Evolutionary conservation across 2,329 filamentous ascomycete species (phyloP).

Genomic region (Hymenoscyphus fraxineus): DNA sequence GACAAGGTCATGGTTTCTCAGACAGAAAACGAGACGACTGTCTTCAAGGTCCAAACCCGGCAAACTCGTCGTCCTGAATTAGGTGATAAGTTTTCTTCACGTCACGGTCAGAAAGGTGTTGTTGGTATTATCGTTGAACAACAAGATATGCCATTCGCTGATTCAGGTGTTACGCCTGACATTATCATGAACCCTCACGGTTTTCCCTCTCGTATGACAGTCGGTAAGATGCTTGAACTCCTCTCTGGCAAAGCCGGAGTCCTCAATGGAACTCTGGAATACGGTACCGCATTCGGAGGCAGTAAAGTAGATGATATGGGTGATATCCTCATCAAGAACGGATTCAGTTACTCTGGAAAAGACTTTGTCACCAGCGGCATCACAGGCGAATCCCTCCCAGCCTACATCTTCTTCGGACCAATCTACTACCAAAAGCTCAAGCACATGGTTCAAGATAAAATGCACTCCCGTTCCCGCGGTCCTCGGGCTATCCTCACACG

Average conservation of each 20-base stretch:
- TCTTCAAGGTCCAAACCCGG: slow-evolving; percentile 93
- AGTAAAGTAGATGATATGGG: slow-evolving; percentile 88
- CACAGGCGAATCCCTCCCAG: slow-evolving; percentile 88
- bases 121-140: slow-evolving; percentile 95
- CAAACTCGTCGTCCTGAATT: slow-evolving; percentile 93
- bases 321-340: slow-evolving; percentile 75
- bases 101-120: slow-evolving; percentile 97
- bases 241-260: slow-evolving; percentile 92
- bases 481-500: slow-evolving; percentile 88
- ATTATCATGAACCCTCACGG: slow-evolving; percentile 99
- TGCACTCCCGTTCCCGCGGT: slow-evolving; percentile 91
- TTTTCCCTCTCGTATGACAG: slow-evolving; percentile 99
- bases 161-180: slow-evolving; percentile 86
- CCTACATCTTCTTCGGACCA: slow-evolving; percentile 96
- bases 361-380: slow-evolving; percentile 95
- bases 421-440: slow-evolving; percentile 99
- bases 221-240: slow-evolving; percentile 95
- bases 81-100: slow-evolving; percentile 97
- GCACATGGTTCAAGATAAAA: slow-evolving; percentile 99
- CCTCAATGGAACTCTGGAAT: slow-evolving; percentile 77
- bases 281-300: slow-evolving; percentile 83
- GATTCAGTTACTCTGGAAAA: slow-evolving; percentile 95
- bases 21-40: slow-evolving; percentile 78
- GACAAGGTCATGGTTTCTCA: slow-evolving; percentile 95
- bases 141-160: slow-evolving; percentile 94